Evolutionary conservation across 805 yeast species (phyloP).

Genomic region (Kluyveromyces lactis): DNA sequence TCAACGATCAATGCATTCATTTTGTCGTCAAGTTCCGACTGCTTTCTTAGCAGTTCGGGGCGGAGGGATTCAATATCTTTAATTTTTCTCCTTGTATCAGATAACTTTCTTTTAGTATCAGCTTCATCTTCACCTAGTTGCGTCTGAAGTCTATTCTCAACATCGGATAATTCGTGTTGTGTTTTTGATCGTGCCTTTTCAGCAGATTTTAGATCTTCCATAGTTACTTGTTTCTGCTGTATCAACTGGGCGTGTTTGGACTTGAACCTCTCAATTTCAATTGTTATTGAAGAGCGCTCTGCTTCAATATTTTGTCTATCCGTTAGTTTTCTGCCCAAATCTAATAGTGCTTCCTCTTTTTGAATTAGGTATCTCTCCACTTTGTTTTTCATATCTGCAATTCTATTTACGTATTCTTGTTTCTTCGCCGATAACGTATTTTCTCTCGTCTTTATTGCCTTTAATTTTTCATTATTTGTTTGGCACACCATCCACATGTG

Average conservation of each 20-base stretch:
- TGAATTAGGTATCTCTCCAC: slow-evolving; percentile 22
- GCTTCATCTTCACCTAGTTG: slow-evolving; percentile 27
- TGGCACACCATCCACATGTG: slow-evolving; percentile 39
- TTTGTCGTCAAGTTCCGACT: slow-evolving; percentile 15
- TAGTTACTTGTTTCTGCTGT: slow-evolving; percentile 16
- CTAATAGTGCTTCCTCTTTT: slow-evolving; percentile 11
- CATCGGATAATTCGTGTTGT: slow-evolving; percentile 15
- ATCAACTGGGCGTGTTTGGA: slow-evolving; percentile 16
- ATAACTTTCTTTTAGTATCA: slow-evolving; percentile 4
- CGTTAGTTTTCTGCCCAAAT: slow-evolving; percentile 10
- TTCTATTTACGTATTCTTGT: slow-evolving; percentile 10
- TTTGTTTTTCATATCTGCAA: slow-evolving; percentile 19
- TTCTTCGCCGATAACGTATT: slow-evolving; percentile 13
- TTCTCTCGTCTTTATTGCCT: slow-evolving; percentile 13
- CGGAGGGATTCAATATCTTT: slow-evolving; percentile 7
- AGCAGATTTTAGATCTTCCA: slow-evolving; percentile 13
- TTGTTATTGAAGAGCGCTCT: slow-evolving; percentile 13
- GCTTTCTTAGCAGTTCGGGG: background rate
- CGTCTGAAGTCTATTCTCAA: slow-evolving; percentile 20
- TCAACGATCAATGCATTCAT: slow-evolving; percentile 9
- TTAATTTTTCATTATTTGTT: slow-evolving; percentile 12
- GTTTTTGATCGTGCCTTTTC: slow-evolving; percentile 15
- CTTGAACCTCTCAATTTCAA: slow-evolving; percentile 11
- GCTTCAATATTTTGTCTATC: slow-evolving; percentile 14
- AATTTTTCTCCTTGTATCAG: slow-evolving; percentile 8